Evolutionary conservation across 2,329 filamentous ascomycete genomes (phyloP), one percentile per base, ranked within the genome.

Genomic region (Exserohilum turcica): DNA sequence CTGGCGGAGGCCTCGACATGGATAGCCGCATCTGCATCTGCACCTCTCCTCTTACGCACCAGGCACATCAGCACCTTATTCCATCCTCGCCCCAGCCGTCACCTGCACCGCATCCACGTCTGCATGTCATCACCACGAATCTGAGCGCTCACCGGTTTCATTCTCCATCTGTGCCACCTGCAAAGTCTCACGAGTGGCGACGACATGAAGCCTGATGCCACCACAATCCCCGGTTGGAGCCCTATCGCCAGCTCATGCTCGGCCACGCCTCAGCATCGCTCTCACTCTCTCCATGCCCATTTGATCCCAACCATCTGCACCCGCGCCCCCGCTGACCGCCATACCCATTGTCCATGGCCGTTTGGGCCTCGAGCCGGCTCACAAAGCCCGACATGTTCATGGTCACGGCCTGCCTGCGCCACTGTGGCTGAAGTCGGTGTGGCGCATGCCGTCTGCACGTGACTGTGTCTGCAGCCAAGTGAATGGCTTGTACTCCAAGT

Each of bases 191-290:
- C 45, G 43, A 24, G 35, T 46, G 18, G 45, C 49, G 42, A 39
- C 44, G 42, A 35, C 31, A 35, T 32, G 29, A 39, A 27, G 33
- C 45, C 39, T 43, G 15, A 24, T 38, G 18, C 48, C 18, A 24
- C 19, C 48, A 43, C 53, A 48, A 48, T 43, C 43, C 35, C 53
- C 53, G 18, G 43, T 48, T 40, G 21, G 35, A 36, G 27, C 43
- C 46, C 45, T 37, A 32, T 44, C 32, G 43, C 48, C 52, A 55
- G n/a, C 37, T 52, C 52, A 55, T 33, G 18, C 39, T 42, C 16
- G 24, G 5, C 40, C 44, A 35, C 18, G 35, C 6, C 36, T 39
- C 21, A 18, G 39, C 15, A 13, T 21, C n/a, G 13, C 42, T 7
- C 31, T 21, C n/a, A 8, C 42, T 7, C 31, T 33, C 29, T 29